Evolutionary conservation across 1,284 basidiomycete species (phyloP).

Genomic region (Bjerkandera adusta): DNA sequence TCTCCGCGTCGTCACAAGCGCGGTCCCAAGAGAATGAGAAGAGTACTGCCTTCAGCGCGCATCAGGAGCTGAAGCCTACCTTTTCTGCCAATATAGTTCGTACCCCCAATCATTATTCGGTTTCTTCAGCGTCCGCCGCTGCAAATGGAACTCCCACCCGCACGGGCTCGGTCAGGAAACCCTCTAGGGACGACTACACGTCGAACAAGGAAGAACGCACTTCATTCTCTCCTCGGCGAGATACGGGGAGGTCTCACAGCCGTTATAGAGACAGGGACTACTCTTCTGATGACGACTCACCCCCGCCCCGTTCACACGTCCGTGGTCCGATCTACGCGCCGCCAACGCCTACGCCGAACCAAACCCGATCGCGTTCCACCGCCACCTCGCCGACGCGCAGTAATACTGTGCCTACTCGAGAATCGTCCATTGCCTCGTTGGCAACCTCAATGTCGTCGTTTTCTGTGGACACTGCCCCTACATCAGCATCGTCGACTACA

Average conservation of each 20-base stretch:
- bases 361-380: constrained; percentile 5
- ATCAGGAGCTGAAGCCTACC: constrained; percentile 54
- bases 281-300: constrained; percentile 13
- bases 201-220: background rate
- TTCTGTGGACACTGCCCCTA: constrained; percentile 19
- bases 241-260: constrained; percentile 9
- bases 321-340: constrained; percentile 27
- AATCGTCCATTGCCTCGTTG: constrained; percentile 17
- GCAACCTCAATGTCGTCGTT: constrained; percentile 14
- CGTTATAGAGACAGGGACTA: constrained; percentile 13
- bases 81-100: constrained; percentile 65
- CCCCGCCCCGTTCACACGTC: constrained; percentile 18
- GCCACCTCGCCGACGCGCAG: constrained; percentile 13
- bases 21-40: constrained; percentile 14
- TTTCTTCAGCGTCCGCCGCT: constrained; percentile 13
- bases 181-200: constrained; percentile 2
- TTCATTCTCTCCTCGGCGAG: constrained; percentile 2
- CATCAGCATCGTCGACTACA: constrained; percentile 27
- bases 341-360: constrained; percentile 13
- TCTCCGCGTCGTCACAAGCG: constrained; percentile 14
- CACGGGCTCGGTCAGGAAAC: too few species aligned
- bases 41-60: constrained; percentile 43
- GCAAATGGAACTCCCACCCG: constrained; percentile 9
- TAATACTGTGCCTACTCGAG: constrained; percentile 18
- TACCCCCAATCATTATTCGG: constrained; percentile 54